These are phyloP conservation scores for Arachis monticola DNA, from an alignment of 331 rosid species.

Conservation along the genomic window DNA sequence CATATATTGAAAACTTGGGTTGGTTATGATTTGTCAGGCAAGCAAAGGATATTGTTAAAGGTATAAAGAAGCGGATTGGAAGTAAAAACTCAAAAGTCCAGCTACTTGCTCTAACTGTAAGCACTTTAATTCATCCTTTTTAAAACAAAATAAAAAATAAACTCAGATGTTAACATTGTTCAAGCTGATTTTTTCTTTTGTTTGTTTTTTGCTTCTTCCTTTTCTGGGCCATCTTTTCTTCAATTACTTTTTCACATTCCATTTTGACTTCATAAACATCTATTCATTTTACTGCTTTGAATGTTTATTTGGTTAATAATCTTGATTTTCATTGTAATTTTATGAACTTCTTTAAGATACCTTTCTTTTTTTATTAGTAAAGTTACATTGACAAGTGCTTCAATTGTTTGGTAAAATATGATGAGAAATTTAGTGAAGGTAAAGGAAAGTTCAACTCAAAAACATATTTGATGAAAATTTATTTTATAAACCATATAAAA, in stretches of 20 bases:
- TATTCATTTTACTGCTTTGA: neutral
- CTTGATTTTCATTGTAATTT: conserved; percentile 12
- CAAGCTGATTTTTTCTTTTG: neutral
- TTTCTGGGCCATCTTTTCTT: neutral
- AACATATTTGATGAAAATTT: no score
- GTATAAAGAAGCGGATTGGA: conserved; percentile 87
- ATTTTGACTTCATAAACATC: conserved; percentile 17
- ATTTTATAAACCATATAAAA: neutral
- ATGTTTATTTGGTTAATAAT: conserved; percentile 3
- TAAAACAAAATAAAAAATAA: no score
- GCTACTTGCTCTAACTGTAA: conserved; percentile 89
- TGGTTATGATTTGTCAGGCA: conserved; percentile 70
- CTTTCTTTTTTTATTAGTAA: conserved; percentile 3
- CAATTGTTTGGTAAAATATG: neutral
- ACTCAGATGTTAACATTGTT: conserved; percentile 18
- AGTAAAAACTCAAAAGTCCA: conserved; percentile 88
- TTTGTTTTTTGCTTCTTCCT: no score
- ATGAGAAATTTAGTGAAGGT: neutral
- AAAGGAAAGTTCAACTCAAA: neutral
- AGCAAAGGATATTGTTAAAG: conserved; percentile 84
- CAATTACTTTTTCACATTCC: conserved; percentile 14
- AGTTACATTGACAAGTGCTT: neutral
- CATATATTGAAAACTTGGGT: conserved; percentile 29
- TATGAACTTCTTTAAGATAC: neutral
- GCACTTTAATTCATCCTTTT: neutral